These are phyloP conservation scores for Penicillium sp. DNA, from an alignment of 2,329 filamentous ascomycete genomes.

Conservation along the genomic window DNA sequence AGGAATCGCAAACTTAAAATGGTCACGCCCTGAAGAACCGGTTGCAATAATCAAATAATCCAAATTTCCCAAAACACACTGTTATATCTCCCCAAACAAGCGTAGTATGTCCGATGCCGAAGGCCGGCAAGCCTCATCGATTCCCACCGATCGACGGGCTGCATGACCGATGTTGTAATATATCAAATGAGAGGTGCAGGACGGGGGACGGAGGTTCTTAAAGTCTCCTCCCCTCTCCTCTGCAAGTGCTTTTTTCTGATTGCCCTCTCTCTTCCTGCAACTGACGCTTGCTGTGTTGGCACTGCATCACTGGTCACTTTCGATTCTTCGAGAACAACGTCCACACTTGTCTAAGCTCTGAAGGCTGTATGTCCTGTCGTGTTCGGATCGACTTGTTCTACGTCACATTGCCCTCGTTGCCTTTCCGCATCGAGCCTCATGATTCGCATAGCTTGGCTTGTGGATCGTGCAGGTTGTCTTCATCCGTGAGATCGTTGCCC, in stretches of 20 bases:
- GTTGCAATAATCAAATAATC: not conserved
- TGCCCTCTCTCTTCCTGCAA: constrained; percentile 7
- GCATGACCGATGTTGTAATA: constrained; percentile 48
- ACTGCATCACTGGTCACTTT: constrained; percentile 19
- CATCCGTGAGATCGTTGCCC: constrained; percentile 15
- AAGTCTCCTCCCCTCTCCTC: constrained; percentile 32
- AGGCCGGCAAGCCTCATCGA: constrained; percentile 40
- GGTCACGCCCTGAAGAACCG: not conserved
- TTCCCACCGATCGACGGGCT: constrained; percentile 46
- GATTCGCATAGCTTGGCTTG: constrained; percentile 20
- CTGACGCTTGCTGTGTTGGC: constrained; percentile 24
- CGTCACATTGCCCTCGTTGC: not conserved
- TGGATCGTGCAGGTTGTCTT: constrained; percentile 18
- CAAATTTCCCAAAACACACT: no score
- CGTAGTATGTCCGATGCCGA: constrained; percentile 30
- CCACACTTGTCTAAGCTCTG: not conserved
- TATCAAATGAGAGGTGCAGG: constrained; percentile 49
- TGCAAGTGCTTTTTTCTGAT: constrained; percentile 27
- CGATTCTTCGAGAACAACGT: not conserved
- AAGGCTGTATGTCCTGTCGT: not conserved
- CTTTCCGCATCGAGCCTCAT: constrained; percentile 13
- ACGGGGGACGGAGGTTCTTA: constrained; percentile 36
- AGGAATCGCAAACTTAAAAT: not conserved
- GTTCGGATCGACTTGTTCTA: not conserved
- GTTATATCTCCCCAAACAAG: not conserved